A percentile compares a stretch with the other conserved stretches of the same genome.
Evolutionary conservation across 2,329 filamentous ascomycete genomes (phyloP).

Genomic region (Chaetoscypha palmicola): DNA sequence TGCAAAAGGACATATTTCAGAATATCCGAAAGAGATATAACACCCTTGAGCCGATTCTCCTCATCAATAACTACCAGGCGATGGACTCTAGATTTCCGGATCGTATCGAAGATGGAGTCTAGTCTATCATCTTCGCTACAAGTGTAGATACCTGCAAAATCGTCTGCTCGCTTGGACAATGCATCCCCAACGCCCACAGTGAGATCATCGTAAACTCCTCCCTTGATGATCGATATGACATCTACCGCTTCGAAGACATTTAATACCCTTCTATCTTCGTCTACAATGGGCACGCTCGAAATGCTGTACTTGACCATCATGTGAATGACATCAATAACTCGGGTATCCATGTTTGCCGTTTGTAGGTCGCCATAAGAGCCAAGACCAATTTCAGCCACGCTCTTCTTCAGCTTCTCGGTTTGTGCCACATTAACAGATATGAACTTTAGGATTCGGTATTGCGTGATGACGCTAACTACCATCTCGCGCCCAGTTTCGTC

Average conservation of each 20-base stretch:
- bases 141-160: slow-evolving; percentile 95
- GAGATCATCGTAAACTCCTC: slow-evolving; percentile 85
- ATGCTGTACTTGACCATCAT: slow-evolving; percentile 90
- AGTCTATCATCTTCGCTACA: slow-evolving; percentile 87
- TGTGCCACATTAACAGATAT: slow-evolving; percentile 87
- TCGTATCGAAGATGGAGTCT: slow-evolving; percentile 93
- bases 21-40: slow-evolving; percentile 93
- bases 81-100: slow-evolving; percentile 91
- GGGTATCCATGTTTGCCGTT: slow-evolving; percentile 80
- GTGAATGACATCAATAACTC: slow-evolving; percentile 91
- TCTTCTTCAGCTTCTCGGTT: slow-evolving; percentile 82
- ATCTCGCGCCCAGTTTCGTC: slow-evolving; percentile 89
- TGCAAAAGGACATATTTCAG: slow-evolving; percentile 87
- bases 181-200: slow-evolving; percentile 82
- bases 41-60: slow-evolving; percentile 73
- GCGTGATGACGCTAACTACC: slow-evolving; percentile 93
- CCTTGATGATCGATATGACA: slow-evolving; percentile 92
- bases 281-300: slow-evolving; percentile 88
- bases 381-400: slow-evolving; percentile 73
- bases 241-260: slow-evolving; percentile 98
- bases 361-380: slow-evolving; percentile 78
- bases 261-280: slow-evolving; percentile 67
- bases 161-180: slow-evolving; percentile 75
- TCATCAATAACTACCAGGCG: slow-evolving; percentile 90
- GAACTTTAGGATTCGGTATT: slow-evolving; percentile 98